Conservation (phyloP, 2,329 filamentous ascomycete species). For the Hymenoscyphus occultus region DNA sequence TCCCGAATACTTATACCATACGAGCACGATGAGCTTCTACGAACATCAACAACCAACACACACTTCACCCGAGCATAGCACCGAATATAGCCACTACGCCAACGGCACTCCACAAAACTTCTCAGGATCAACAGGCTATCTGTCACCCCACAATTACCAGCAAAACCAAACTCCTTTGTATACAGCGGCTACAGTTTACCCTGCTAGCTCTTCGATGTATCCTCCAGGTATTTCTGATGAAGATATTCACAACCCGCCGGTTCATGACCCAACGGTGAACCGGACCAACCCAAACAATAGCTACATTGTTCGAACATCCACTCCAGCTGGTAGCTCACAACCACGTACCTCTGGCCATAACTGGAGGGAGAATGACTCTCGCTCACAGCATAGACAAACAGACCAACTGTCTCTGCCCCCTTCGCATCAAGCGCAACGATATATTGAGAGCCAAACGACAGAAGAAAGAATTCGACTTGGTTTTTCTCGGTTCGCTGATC, state of each 20-base stretch:
- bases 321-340: background rate
- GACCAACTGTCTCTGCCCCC: background rate
- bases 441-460: background rate
- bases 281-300: background rate
- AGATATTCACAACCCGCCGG: background rate
- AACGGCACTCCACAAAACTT: background rate
- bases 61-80: background rate
- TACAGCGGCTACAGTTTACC: background rate
- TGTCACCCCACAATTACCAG: background rate
- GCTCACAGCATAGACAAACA: background rate
- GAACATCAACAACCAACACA: background rate
- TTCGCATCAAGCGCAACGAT: constrained; percentile 3
- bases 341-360: background rate
- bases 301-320: background rate
- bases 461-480: constrained; percentile 5
- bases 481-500: background rate
- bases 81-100: background rate
- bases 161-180: background rate
- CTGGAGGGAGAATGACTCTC: background rate
- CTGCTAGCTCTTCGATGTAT: background rate
- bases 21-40: background rate
- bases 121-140: background rate
- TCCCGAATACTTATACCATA: background rate
- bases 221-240: background rate
- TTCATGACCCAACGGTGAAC: background rate